A percentile compares a stretch with the other conserved stretches of the same genome.
phyloP scores from a whole-genome alignment of 1,284 basidiomycete species.

The Cryptococcus sp. region DNA sequence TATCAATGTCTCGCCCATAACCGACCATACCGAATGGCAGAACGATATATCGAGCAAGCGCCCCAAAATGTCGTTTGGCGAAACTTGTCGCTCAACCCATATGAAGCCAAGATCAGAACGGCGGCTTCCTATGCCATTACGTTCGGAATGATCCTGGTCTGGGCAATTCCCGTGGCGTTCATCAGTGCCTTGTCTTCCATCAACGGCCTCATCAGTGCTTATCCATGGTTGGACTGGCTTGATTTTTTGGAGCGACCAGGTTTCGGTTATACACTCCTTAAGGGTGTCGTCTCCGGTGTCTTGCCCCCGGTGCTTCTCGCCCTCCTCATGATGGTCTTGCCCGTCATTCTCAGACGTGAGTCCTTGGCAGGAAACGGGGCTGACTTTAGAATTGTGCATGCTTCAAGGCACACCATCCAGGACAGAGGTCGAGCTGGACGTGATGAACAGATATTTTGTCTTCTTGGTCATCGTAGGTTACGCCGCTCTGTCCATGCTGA shows the following conservation, averaged over 20 bases:
- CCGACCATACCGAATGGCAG: slow-evolving; percentile 62
- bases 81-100: slow-evolving; percentile 72
- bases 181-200: slow-evolving; percentile 54
- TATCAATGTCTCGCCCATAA: slow-evolving; percentile 68
- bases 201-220: slow-evolving; percentile 47
- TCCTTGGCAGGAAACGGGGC: slow-evolving; percentile 1
- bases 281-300: slow-evolving; percentile 61
- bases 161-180: slow-evolving; percentile 58
- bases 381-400: slow-evolving; percentile 55
- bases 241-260: slow-evolving; percentile 49
- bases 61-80: slow-evolving; percentile 68
- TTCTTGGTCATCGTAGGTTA: slow-evolving; percentile 64
- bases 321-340: slow-evolving; percentile 65
- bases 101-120: slow-evolving; percentile 65
- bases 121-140: slow-evolving; percentile 53
- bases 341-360: slow-evolving; percentile 61
- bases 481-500: neutral
- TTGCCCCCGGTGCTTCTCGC: slow-evolving; percentile 66
- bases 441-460: slow-evolving; percentile 70
- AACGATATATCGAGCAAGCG: slow-evolving; percentile 63
- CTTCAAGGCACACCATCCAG: slow-evolving; percentile 69
- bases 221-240: slow-evolving; percentile 63
- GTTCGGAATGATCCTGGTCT: slow-evolving; percentile 61
- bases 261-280: slow-evolving; percentile 42
- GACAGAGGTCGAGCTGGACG: slow-evolving; percentile 65